Percentiles rank a stretch among this genome's conserved stretches.
phyloP scores from a whole-genome alignment of 805 yeast genomes.

The Torulaspora microellipsoides region DNA sequence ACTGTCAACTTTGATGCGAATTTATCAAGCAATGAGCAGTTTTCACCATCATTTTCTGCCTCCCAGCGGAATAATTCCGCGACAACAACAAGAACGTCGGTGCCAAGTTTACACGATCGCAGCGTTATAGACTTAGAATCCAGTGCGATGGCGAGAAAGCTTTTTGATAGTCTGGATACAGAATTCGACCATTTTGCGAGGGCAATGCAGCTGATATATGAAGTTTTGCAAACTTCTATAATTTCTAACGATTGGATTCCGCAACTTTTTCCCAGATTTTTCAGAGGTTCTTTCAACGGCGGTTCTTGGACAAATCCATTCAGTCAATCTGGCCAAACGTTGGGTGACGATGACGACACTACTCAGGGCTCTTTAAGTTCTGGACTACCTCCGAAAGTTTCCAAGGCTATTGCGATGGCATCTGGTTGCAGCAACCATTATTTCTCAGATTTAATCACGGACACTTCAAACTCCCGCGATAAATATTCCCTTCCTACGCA shows the following conservation, averaged over 20 bases:
- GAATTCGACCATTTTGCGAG: constrained; percentile 31
- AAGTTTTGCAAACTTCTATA: constrained; percentile 24
- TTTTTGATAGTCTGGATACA: constrained; percentile 21
- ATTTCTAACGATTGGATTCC: constrained; percentile 41
- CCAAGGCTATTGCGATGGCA: constrained; percentile 23
- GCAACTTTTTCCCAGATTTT: constrained; percentile 64
- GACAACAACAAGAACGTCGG: constrained; percentile 9
- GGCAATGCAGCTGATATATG: constrained; percentile 30
- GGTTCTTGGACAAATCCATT: constrained; percentile 79
- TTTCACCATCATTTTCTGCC: constrained; percentile 1
- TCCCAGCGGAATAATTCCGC: constrained; percentile 7
- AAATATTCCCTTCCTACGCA: constrained; percentile 1
- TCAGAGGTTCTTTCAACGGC: constrained; percentile 62
- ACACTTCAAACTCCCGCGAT: neutral
- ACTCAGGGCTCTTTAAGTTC: constrained; percentile 3
- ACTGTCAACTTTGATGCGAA: neutral
- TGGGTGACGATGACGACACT: constrained; percentile 3
- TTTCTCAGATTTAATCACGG: neutral
- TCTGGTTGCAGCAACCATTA: constrained; percentile 13
- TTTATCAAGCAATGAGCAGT: constrained; percentile 6
- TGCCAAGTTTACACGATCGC: constrained; percentile 30
- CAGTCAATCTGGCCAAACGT: constrained; percentile 28
- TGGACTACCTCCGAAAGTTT: constrained; percentile 22
- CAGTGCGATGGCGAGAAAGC: constrained; percentile 32
- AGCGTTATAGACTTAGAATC: constrained; percentile 40